These are phyloP conservation scores for Acacia acuminata DNA, from an alignment of 306 rosid genomes.

Conservation along the genomic window DNA sequence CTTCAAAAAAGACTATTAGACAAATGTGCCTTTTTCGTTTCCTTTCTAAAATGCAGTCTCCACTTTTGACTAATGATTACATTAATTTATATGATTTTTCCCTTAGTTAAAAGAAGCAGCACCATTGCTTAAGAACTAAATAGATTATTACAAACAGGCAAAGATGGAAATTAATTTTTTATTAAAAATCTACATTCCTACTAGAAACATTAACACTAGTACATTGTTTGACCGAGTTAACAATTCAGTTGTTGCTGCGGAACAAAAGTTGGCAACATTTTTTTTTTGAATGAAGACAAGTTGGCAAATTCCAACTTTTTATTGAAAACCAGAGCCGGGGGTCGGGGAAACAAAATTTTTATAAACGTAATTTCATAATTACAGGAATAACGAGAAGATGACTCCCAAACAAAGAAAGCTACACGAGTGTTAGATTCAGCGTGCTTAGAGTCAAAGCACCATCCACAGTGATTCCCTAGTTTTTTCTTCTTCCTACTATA, in stretches of 20 bases:
- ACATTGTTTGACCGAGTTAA: neutral
- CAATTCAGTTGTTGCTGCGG: neutral
- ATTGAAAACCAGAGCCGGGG: neutral
- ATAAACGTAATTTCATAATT: constrained; percentile 19
- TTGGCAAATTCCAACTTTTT: neutral
- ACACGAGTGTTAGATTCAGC: constrained; percentile 34
- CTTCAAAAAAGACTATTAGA: too few relatives aligned
- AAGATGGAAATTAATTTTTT: neutral
- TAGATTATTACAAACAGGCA: neutral
- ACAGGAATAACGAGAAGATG: constrained; percentile 17
- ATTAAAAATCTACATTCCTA: neutral
- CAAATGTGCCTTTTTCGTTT: too few relatives aligned
- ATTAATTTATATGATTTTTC: neutral
- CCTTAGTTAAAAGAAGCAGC: neutral
- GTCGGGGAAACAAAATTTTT: neutral
- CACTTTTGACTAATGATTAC: neutral
- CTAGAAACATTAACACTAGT: neutral
- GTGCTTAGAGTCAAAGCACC: constrained; percentile 71
- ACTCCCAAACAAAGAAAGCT: constrained; percentile 20
- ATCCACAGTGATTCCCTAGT: constrained; percentile 7
- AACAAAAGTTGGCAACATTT: neutral
- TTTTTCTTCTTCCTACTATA: constrained; percentile 7
- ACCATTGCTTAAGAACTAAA: too few relatives aligned
- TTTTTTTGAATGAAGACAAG: neutral
- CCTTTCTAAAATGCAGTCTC: neutral